Evolutionary conservation across 2,329 filamentous ascomycete species (phyloP).

Genomic region (Hymenoscyphus linearis): DNA sequence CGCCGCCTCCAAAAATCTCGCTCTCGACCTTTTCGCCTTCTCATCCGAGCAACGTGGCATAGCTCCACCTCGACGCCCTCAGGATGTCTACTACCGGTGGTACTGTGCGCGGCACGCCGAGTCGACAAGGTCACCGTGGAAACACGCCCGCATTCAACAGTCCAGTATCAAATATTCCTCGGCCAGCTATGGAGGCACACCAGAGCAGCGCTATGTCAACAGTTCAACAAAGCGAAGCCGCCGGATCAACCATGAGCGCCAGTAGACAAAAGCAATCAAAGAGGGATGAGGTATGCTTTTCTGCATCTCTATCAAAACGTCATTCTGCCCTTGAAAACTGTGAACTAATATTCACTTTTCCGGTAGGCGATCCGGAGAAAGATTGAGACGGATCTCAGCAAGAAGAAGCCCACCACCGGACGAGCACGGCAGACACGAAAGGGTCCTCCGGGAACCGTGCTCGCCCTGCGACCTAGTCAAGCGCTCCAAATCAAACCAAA

Average conservation of each 20-base stretch:
- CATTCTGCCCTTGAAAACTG: background rate
- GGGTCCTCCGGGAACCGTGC: constrained; percentile 90
- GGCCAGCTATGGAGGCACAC: constrained; percentile 61
- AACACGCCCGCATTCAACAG: constrained; percentile 55
- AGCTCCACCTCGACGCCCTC: constrained; percentile 1
- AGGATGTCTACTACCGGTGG: constrained; percentile 29
- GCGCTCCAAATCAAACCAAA: constrained; percentile 95
- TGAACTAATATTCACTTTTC: constrained; percentile 18
- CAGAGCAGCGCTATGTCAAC: constrained; percentile 34
- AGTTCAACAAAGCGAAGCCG: constrained; percentile 48
- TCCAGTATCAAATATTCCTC: constrained; percentile 63
- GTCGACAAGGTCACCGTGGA: constrained; percentile 52
- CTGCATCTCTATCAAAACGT: background rate
- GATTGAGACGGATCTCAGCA: constrained; percentile 95
- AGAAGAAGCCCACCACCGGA: constrained; percentile 81
- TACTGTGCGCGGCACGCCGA: constrained; percentile 68
- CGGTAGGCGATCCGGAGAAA: constrained; percentile 87
- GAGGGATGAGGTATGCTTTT: constrained; percentile 78
- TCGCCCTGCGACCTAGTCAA: constrained; percentile 90
- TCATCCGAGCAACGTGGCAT: background rate
- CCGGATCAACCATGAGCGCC: constrained; percentile 70
- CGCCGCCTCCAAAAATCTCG: constrained; percentile 1
- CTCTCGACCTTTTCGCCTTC: constrained; percentile 16
- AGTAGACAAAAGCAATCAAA: constrained; percentile 96
- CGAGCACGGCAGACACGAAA: constrained; percentile 83